Percentiles rank a stretch among this genome's conserved stretches.
Evolutionary conservation across 2,329 filamentous ascomycete genomes (phyloP).

Genomic region (Ophiosphaerella korrae): DNA sequence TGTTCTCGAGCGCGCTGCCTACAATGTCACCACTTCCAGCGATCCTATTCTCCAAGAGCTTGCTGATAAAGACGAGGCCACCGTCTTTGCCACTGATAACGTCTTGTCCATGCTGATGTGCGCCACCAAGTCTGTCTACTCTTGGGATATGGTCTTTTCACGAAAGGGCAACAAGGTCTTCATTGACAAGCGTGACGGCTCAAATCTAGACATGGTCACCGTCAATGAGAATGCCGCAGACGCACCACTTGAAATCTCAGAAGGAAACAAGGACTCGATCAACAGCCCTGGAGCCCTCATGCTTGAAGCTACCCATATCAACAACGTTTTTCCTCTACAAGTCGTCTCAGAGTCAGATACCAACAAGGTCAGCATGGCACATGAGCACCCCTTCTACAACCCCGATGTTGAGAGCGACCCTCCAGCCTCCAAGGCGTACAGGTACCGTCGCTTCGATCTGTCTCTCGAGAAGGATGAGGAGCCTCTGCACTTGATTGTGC

Average conservation of each 20-base stretch:
- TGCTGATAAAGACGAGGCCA: conserved; percentile 92
- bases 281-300: conserved; percentile 94
- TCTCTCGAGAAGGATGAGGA: conserved; percentile 90
- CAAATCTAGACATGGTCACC: conserved; percentile 93
- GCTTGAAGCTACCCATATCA: conserved; percentile 98
- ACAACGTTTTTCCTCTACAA: conserved; percentile 99
- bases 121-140: conserved; percentile 92
- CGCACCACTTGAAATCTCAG: conserved; percentile 86
- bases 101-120: conserved; percentile 99
- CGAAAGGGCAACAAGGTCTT: conserved; percentile 96
- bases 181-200: conserved; percentile 97
- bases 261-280: conserved; percentile 90
- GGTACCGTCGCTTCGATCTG: conserved; percentile 95
- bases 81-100: conserved; percentile 95
- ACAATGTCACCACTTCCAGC: conserved; percentile 96
- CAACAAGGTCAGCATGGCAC: conserved; percentile 79
- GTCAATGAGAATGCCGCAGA: conserved; percentile 99
- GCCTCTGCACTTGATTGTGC: conserved; percentile 88
- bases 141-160: conserved; percentile 95
- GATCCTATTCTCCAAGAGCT: conserved; percentile 97
- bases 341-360: conserved; percentile 82
- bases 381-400: conserved; percentile 98
- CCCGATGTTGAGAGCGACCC: conserved; percentile 89
- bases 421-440: conserved; percentile 95
- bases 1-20: conserved; percentile 89